phyloP scores from a whole-genome alignment of 1,139 yeast genomes.

The Candida dubliniensis region DNA sequence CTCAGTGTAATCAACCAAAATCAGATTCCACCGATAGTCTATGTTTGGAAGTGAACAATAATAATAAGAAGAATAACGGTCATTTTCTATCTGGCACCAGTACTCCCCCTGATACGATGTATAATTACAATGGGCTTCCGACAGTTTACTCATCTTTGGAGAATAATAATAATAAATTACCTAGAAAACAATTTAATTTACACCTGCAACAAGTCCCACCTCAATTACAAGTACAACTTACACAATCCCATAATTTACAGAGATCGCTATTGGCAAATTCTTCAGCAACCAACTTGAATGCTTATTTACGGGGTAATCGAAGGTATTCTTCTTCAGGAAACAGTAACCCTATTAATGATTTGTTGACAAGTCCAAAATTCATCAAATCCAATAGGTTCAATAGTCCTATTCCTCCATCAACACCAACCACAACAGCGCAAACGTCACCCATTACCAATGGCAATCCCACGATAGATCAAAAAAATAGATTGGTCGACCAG shows the following conservation, averaged over 20 bases:
- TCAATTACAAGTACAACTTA: slow-evolving; percentile 12
- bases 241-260: neutral
- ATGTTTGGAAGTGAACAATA: too few species aligned
- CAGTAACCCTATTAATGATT: slow-evolving; percentile 6
- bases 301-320: slow-evolving; percentile 10
- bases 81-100: neutral
- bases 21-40: too few species aligned
- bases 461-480: slow-evolving; percentile 15
- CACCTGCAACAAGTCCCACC: slow-evolving; percentile 65
- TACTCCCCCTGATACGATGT: neutral
- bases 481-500: slow-evolving; percentile 42
- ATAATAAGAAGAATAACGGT: neutral
- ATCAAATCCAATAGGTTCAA: neutral
- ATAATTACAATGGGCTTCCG: neutral
- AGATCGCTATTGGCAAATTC: slow-evolving; percentile 3
- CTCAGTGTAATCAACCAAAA: too few species aligned
- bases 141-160: too few species aligned
- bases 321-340: slow-evolving; percentile 8
- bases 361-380: slow-evolving; percentile 11
- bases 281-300: slow-evolving; percentile 11
- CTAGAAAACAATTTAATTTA: slow-evolving; percentile 22
- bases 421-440: neutral
- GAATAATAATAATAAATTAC: too few species aligned
- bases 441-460: neutral
- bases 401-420: neutral